Evolutionary conservation across 2,329 filamentous ascomycete species (phyloP), one percentile per base, ranked within the genome.

Genomic region (Colletotrichum brevisporum): DNA sequence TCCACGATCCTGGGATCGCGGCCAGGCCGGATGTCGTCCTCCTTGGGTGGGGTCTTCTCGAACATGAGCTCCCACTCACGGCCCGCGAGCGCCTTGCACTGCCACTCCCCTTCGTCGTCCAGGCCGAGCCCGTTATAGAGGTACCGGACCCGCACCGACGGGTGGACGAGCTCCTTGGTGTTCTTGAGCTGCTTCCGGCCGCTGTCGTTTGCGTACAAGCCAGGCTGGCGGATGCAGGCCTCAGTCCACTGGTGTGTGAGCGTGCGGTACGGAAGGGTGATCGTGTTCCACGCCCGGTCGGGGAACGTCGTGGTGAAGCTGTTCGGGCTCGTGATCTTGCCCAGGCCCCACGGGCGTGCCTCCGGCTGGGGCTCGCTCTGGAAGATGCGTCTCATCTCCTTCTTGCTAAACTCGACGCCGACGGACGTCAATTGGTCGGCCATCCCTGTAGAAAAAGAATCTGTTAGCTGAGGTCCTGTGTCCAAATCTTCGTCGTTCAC

Each of bases 131-230:
- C 78, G 6, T 73, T 62, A 54, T 73, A 75, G 5, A 76, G 75
- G 58, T 78, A 77, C 15, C 78, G 73, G 41, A 79, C 74, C 0
- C 78, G 74, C 2, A 79, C 78, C 6, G 72, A 77, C 10, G 76
- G 74, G 59, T 80, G 78, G 5, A 80, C 73, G 10, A 73, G 71
- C 57, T 80, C 77, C 18, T 75, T 69, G 0, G 78, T 59, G 24
- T 48, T 39, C n/a, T 18, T 39, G 5, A 68, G 47, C 4, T 10
- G 9, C n/a, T 6, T 15, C 9, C 62, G 26, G 26, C 43, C 27
- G 18, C 67, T 65, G 47, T 76, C 73, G 4, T 61, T 43, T 12
- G 36, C 64, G 57, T 78, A 78, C 3, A 60, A 36, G 4, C 75
- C 76, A 2, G 76, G 76, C 6, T 71, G 76, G 1, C 73, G 71